phyloP scores from a whole-genome alignment of 2,329 filamentous ascomycete genomes.

The Cladobotryum mycophilum region DNA sequence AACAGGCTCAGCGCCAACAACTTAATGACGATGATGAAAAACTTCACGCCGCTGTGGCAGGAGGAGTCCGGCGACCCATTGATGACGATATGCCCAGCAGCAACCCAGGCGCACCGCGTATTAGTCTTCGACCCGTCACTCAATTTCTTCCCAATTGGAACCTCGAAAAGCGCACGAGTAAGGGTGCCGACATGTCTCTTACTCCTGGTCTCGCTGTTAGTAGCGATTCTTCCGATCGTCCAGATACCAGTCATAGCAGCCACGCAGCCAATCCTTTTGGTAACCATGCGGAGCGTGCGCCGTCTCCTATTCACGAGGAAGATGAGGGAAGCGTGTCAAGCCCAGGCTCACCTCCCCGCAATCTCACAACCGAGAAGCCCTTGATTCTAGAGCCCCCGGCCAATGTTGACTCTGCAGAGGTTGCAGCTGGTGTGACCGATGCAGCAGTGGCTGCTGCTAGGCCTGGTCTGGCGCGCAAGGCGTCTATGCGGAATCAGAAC shows the following conservation, averaged over 20 bases:
- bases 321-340: conserved; percentile 13
- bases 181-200: conserved; percentile 37
- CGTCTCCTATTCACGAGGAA: conserved; percentile 36
- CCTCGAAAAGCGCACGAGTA: conserved; percentile 45
- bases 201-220: conserved; percentile 19
- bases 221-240: conserved; percentile 43
- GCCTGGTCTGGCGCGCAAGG: conserved; percentile 42
- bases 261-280: conserved; percentile 67
- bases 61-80: conserved; percentile 23
- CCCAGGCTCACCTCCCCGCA: conserved; percentile 18
- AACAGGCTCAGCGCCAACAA: conserved; percentile 48
- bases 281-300: conserved; percentile 47
- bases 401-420: conserved; percentile 20
- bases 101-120: conserved; percentile 60
- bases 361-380: conserved; percentile 4
- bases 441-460: conserved; percentile 31
- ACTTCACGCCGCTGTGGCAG: conserved; percentile 33
- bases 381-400: not conserved
- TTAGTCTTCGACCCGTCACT: conserved; percentile 79
- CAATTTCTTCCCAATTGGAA: conserved; percentile 66
- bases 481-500: conserved; percentile 49
- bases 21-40: conserved; percentile 59
- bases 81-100: conserved; percentile 8
- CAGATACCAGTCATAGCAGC: conserved; percentile 37
- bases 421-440: conserved; percentile 32